Evolutionary conservation across 2,329 filamentous ascomycete genomes (phyloP).

Genomic region (Aureobasidium musti): DNA sequence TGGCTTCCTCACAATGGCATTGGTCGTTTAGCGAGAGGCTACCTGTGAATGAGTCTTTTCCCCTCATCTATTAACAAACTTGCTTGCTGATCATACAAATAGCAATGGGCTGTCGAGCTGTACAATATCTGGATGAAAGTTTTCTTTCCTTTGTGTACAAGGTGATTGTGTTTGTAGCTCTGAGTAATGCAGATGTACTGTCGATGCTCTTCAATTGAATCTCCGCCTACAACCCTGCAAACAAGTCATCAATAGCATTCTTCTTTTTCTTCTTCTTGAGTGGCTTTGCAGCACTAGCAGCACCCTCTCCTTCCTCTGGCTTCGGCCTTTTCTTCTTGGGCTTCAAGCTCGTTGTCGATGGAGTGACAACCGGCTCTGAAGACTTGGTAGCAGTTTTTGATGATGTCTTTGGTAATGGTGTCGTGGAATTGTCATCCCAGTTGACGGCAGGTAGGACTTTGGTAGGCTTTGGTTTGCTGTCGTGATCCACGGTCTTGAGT

Average conservation of each 20-base stretch:
- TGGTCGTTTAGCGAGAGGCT: background rate
- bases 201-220: background rate
- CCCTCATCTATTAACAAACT: too few relatives aligned
- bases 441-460: conserved; percentile 16
- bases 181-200: background rate
- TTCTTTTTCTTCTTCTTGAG: conserved; percentile 58
- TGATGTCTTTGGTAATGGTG: background rate
- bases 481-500: conserved; percentile 1
- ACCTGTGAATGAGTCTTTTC: background rate
- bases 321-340: conserved; percentile 36
- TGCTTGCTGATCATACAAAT: background rate
- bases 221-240: conserved; percentile 57
- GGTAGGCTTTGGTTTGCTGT: background rate
- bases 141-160: background rate
- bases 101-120: background rate
- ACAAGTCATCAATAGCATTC: conserved; percentile 74
- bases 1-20: background rate
- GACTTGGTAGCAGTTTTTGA: conserved; percentile 12
- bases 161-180: background rate
- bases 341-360: conserved; percentile 25
- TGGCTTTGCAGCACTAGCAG: background rate
- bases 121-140: background rate
- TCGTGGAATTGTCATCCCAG: conserved; percentile 9
- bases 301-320: conserved; percentile 12
- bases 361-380: background rate